Evolutionary conservation across 129 eudicot species (phyloP).

Genomic region (Lactuca sativa): DNA sequence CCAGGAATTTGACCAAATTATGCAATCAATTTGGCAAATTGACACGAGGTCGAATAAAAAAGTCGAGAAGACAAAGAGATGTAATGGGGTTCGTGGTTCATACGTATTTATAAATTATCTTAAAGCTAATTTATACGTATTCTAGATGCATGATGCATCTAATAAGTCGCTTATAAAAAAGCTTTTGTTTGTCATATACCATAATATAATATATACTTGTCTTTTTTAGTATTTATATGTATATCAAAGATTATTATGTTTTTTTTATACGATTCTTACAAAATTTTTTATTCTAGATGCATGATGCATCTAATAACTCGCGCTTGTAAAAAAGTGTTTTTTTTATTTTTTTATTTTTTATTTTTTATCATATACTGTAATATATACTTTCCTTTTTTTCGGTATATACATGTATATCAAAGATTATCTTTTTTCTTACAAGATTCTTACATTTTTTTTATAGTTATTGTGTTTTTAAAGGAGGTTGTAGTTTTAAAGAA

Average conservation of each 20-base stretch:
- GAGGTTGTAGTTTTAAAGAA: too few species aligned
- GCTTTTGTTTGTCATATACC: neutral
- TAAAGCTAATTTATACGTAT: neutral
- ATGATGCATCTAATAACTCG: neutral
- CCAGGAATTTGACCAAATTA: constrained; percentile 12
- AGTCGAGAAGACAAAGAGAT: constrained; percentile 16
- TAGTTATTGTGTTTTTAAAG: too few species aligned
- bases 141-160: neutral
- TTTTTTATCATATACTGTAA: neutral
- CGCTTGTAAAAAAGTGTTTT: neutral
- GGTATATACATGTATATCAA: neutral
- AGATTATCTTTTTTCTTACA: too few species aligned
- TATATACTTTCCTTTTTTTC: neutral
- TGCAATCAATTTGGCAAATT: neutral
- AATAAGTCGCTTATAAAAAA: neutral
- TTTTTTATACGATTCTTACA: too few species aligned
- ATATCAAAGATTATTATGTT: too few species aligned
- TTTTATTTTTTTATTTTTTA: too few species aligned
- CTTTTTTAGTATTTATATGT: neutral
- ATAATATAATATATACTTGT: too few species aligned
- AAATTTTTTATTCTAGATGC: neutral
- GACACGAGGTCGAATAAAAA: constrained; percentile 22
- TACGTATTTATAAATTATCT: neutral
- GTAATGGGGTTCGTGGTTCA: neutral
- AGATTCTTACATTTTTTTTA: too few species aligned